Evolutionary conservation across 2,329 filamentous ascomycete species (phyloP), one percentile per base, ranked within the genome.

Genomic region (Colletotrichum brevisporum): DNA sequence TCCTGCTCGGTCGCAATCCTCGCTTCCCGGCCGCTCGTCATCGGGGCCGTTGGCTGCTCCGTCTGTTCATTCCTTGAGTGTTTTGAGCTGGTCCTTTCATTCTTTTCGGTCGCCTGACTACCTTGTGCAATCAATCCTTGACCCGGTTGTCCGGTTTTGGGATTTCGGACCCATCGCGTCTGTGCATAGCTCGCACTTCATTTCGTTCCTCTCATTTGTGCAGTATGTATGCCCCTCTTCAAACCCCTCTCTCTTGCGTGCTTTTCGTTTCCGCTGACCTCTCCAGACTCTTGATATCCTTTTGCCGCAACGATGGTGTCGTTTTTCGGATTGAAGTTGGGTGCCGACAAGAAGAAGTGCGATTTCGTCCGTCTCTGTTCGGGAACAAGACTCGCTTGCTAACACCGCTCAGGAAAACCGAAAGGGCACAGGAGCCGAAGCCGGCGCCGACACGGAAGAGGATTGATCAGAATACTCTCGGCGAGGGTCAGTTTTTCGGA

Each of bases 271-370:
- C 47, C 31, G 53, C 55, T 69, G 51, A 69, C 55, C 27, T 45
- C 16, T 9, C 12, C 51, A 70, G 63, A 24, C 24, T 68, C 26
- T 57, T 56, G 52, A 70, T 63, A 69, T 53, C 48, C 27, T 67
- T 26, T 36, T 31, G 27, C 52, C 65, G 57, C 65, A 31, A 77
- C 16, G 54, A 89, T 89, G 88, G 87, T 89, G 24, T 88, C 88
- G 2, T 87, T 89, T 71, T 88, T 89, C 71, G 86, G 87, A 57
- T 78, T 89, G 75, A 88, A 85, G 75, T 80, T 89, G 69, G 85
- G 86, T 57, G 82, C 82, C 73, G 85, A 86, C 71, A 88, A 84
- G 79, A 89, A 89, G 78, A 88, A 86, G 83, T 84, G 64, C 39
- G 68, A 45, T 39, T 12, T 24, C 9, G 16, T 47, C 31, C 21